These are phyloP conservation scores for Starmerella potacharoeniae DNA, from an alignment of 805 yeast species.

Conservation along the genomic window DNA sequence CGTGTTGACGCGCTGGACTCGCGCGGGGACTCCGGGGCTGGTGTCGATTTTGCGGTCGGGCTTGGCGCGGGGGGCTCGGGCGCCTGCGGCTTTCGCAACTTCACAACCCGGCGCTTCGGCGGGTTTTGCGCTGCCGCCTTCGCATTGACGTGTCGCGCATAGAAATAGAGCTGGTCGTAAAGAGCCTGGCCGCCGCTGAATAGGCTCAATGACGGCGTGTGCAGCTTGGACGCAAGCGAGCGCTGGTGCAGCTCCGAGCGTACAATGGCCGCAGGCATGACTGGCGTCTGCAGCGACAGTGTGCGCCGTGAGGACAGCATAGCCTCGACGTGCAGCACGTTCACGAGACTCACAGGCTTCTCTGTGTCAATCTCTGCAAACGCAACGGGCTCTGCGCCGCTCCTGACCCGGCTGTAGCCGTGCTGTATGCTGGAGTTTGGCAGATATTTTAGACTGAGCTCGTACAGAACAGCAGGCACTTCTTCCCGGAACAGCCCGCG, in stretches of 20 bases:
- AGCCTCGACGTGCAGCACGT: slow-evolving; percentile 54
- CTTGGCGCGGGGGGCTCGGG: not conserved
- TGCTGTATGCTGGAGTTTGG: slow-evolving; percentile 26
- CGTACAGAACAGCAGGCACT: slow-evolving; percentile 68
- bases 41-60: not conserved
- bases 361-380: slow-evolving; percentile 46
- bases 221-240: slow-evolving; percentile 5
- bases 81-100: slow-evolving; percentile 11
- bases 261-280: slow-evolving; percentile 46
- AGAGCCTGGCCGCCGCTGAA: slow-evolving; percentile 3
- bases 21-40: not conserved
- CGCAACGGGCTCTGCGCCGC: slow-evolving; percentile 31
- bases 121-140: slow-evolving; percentile 14
- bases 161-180: slow-evolving; percentile 22
- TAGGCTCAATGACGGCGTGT: slow-evolving; percentile 3
- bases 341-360: slow-evolving; percentile 55
- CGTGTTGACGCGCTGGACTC: not conserved
- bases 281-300: slow-evolving; percentile 54
- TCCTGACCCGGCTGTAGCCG: not conserved
- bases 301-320: slow-evolving; percentile 70
- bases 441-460: slow-evolving; percentile 58
- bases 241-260: slow-evolving; percentile 38
- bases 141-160: slow-evolving; percentile 15
- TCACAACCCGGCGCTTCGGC: slow-evolving; percentile 27
- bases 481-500: slow-evolving; percentile 73